Evolutionary conservation across 805 yeast genomes (phyloP).

Genomic region (Teunomyces funiuensis): DNA sequence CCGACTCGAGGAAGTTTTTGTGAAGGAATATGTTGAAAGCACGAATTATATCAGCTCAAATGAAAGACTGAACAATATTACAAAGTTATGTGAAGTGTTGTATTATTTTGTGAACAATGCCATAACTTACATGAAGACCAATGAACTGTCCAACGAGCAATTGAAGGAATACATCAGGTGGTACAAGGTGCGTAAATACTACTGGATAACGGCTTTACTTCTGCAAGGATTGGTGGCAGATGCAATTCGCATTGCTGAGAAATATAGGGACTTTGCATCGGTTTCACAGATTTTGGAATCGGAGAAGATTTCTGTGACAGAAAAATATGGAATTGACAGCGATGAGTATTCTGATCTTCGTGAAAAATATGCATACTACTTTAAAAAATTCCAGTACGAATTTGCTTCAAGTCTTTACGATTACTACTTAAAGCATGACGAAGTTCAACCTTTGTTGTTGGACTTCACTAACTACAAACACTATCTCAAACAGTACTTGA

Average conservation of each 20-base stretch:
- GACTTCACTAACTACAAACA: slow-evolving; percentile 54
- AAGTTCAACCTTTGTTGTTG: slow-evolving; percentile 53
- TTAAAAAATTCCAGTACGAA: slow-evolving; percentile 60
- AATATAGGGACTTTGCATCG: slow-evolving; percentile 63
- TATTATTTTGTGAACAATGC: slow-evolving; percentile 38
- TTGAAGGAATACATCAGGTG: slow-evolving; percentile 30
- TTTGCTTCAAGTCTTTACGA: slow-evolving; percentile 68
- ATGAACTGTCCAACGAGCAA: slow-evolving; percentile 23
- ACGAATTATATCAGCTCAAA: slow-evolving; percentile 13
- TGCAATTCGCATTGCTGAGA: slow-evolving; percentile 63
- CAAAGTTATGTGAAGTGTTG: slow-evolving; percentile 29
- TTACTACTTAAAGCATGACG: slow-evolving; percentile 53
- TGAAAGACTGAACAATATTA: slow-evolving; percentile 19
- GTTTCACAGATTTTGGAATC: slow-evolving; percentile 50
- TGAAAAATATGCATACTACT: slow-evolving; percentile 46
- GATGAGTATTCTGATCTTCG: slow-evolving; percentile 16
- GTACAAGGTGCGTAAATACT: slow-evolving; percentile 29
- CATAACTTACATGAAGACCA: slow-evolving; percentile 30
- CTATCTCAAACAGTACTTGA: slow-evolving; percentile 53
- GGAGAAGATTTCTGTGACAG: slow-evolving; percentile 25
- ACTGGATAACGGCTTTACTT: slow-evolving; percentile 64
- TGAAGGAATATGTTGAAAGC: slow-evolving; percentile 15
- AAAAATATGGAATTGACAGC: slow-evolving; percentile 16
- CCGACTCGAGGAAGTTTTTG: slow-evolving; percentile 42
- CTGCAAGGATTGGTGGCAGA: slow-evolving; percentile 49